Evolutionary conservation across 2,329 filamentous ascomycete genomes (phyloP), one percentile per base, ranked within the genome.

Genomic region (Curvularia sp.): DNA sequence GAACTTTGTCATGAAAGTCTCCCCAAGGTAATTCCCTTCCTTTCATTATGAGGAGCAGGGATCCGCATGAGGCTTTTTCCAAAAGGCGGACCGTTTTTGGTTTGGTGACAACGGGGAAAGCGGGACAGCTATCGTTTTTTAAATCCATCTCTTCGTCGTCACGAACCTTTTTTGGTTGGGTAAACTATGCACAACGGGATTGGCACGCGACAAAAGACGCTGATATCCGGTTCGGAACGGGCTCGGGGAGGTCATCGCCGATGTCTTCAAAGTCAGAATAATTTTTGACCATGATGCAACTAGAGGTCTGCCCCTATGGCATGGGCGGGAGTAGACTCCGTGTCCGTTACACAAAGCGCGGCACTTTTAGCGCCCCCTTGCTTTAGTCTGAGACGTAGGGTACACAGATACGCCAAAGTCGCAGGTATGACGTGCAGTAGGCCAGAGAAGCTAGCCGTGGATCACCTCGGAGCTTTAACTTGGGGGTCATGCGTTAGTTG

Each of bases 371-470:
- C 33, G 33, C 43, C 15, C 43, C 53, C 28, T 39, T 52, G 48
- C 49, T 20, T 24, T 44, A 41, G 33, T 49, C 42, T 57, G 55
- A 57, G 52, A 60, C 57, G 51, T 51, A 38, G 35, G 35, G 35
- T 38, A 38, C 35, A 8, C 13, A 38, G 13, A 38, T 18, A 53
- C 43, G 31, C 44, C 44, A 51, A 60, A 57, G 43, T 49, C 51
- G 50, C 49, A 42, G 41, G n/a, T 53, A 56, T 64, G 60, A 64
- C 60, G 60, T 62, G 62, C 62, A 64, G 58, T 20, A 43, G 31
- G 43, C 39, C 39, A 30, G 30, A 44, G 56, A 58, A 57, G 50
- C 54, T 58, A 58, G 41, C 35, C 26, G 48, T 44, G 42, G 55
- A 58, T 58, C 55, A 50, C 39, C 30, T 58, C 52, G 56, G 57